Base-by-base conservation (phyloP, 352 stramenopile species). In the Vaucheria bursata region DNA sequence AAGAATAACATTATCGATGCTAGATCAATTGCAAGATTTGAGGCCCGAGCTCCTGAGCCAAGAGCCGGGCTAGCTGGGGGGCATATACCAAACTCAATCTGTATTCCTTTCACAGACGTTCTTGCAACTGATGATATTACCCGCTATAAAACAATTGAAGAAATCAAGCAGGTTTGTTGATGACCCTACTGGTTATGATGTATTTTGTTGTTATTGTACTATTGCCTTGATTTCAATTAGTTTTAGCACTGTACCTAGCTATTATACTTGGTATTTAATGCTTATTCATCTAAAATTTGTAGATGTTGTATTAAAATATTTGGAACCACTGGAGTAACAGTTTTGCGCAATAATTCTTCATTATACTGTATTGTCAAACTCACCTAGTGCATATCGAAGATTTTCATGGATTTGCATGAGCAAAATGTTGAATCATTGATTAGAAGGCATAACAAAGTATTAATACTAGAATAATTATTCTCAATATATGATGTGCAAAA, bases 11-110 rank as follows among this genome's bases (percentile, higher is more conserved):
- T n/a, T n/a, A n/a, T n/a, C n/a, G 92, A 97, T 69, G 92, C 92
- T 40, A 89, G 92, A 52, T 89, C 88, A n/a, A 79, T 90, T 32
- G 89, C 84, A n/a, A 88, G 92, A 31, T 97, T 97, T 80, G 85
- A 86, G 36, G 90, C 85, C 32, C 89, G 91, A 72, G 91, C 92
- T 1, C 85, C 90, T 12, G 92, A 97, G 70, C 91, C 91, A 2
- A 88, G 91, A 35, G 85, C 89, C 32, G 90, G 90, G 3, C 88
- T 96, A 85, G 88, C 88, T 65, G 83, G 88, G 34, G 92, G 92
- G 0, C 92, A 97, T 79, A 95, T 97, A 69, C 92, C 92, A 6
- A 86, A 88, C 7, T 87, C 90, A 1, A 65, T 93, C 8, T 95
- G 94, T 74, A 83, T 96, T 0, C 92, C 91, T 0, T 96, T 96